Evolutionary conservation across 345 rosid species (phyloP), one percentile per base, ranked within the genome.

Genomic region (Aegle marmelos): DNA sequence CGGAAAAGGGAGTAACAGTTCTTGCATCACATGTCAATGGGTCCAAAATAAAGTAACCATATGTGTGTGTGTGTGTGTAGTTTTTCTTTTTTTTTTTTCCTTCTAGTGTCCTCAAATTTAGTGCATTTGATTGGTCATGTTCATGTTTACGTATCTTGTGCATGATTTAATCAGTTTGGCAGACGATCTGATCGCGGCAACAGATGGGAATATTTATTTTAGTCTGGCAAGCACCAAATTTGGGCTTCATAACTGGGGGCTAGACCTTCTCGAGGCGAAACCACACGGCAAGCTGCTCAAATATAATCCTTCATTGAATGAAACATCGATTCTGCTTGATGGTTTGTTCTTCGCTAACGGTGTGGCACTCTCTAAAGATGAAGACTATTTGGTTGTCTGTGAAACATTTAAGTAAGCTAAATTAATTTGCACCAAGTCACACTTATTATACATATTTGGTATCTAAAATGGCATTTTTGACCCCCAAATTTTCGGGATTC

Each of bases 241-340:
- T 68, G 83, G 67, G 5, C 10, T 83, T 28, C 73, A 76, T 4
- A 2, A 87, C 10, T 89, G 88, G 89, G 63, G 37, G 67, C 80
- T 89, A 6, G 92, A 90, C 62, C 4, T 86, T 36, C 81, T 88
- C 5, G 92, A 87, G 82, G 93, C 87, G 31, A 86, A 73, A 54
- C 91, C 93, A 63, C 72, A 85, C 19, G 93, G 91, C 10, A 89
- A 83, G 83, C 75, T 90, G 56, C 91, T 90, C 75, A 86, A 83
- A 73, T 86, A 80, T 60, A 86, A 90, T 45, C 89, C 91, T 8
- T 75, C 81, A 5, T 74, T 58, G 34, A 78, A 82, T 4, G 70
- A 80, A 57, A 87, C 90, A 3, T 70, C 87, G 0, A 9, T 90
- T 50, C 31, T 90, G 41, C 81, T 90, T 14, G 86, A 85, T 33